These are phyloP conservation scores for Cercophora sp. DNA, from an alignment of 495 filamentous ascomycete species.

Conservation along the genomic window DNA sequence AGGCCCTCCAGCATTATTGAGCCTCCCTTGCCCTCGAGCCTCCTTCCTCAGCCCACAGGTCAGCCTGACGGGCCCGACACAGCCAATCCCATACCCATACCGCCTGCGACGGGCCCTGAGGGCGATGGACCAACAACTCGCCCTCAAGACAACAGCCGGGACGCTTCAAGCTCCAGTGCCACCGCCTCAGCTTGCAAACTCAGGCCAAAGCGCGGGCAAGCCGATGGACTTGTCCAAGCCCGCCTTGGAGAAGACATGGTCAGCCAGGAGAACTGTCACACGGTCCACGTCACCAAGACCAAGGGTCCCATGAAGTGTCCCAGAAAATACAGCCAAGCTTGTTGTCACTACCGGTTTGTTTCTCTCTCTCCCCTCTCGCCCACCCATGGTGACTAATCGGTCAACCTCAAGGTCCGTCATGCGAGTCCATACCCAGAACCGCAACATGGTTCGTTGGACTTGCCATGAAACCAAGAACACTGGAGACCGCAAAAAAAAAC, in stretches of 20 bases:
- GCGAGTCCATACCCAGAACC: neutral
- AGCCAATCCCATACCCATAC: neutral
- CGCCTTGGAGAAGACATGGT: neutral
- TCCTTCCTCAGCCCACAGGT: too few relatives aligned
- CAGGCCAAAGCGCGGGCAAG: neutral
- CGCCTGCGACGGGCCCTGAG: neutral
- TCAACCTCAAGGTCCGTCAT: neutral
- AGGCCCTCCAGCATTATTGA: too few relatives aligned
- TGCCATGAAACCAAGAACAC: neutral
- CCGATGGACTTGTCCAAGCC: neutral
- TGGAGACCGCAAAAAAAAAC: accelerated
- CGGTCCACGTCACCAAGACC: neutral
- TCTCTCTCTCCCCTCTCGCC: too few relatives aligned
- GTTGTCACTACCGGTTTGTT: too few relatives aligned
- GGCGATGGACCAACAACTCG: neutral
- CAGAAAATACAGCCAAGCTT: neutral
- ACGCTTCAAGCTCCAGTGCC: neutral
- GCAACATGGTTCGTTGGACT: neutral
- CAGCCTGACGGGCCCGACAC: too few relatives aligned
- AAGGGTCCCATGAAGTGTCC: neutral
- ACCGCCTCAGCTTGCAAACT: neutral
- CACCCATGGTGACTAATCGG: neutral
- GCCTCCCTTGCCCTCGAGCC: too few relatives aligned
- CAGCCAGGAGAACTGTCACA: neutral
- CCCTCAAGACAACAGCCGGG: neutral